Evolutionary conservation across 768 basidiomycete genomes (phyloP), one percentile per base, ranked within the genome.

Genomic region (Suillus paluster): DNA sequence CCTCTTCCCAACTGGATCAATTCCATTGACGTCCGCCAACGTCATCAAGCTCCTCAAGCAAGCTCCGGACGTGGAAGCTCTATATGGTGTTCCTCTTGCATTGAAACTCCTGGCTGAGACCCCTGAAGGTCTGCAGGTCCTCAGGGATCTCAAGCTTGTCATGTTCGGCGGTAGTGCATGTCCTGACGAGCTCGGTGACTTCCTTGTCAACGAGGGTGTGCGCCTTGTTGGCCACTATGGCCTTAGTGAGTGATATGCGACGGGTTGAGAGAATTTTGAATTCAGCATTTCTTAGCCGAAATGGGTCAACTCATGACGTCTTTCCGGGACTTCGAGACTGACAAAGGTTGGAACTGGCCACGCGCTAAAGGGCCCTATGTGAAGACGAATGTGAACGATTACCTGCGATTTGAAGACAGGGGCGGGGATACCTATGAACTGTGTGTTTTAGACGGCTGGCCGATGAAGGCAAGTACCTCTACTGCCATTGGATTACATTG

Each of bases 281-380:
- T 25, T 33, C 10, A 30, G 5, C 36, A 21, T 27, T 21, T 0
- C 42, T 15, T 27, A 66, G 69, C 62, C 5, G 62, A 80, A 67
- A 78, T 77, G 53, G 80, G 78, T 46, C 70, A 71, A 10, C 69
- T 84, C 19, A 75, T 83, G 71, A 83, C 79, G 55, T 84, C 83
- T 14, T 75, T 78, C 55, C 80, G 84, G 38, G 77, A 83, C 61
- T 83, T 81, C 59, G 70, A 69, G 5, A 74, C 65, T 5, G 85
- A 87, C 74, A 86, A 85, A 68, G 80, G 63, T 12, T 87, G 86
- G 85, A 84, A 83, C 65, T 86, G 82, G 80, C 68, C 82, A 46
- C 78, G 81, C 33, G 64, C 72, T n/a, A 73, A 71, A 34, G 68
- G 71, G 2, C 68, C 72, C 0, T 21, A 68, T 48, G 21, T 68